These are phyloP conservation scores for Trametes versicolor DNA, from an alignment of 1,284 basidiomycete genomes.

Conservation along the genomic window DNA sequence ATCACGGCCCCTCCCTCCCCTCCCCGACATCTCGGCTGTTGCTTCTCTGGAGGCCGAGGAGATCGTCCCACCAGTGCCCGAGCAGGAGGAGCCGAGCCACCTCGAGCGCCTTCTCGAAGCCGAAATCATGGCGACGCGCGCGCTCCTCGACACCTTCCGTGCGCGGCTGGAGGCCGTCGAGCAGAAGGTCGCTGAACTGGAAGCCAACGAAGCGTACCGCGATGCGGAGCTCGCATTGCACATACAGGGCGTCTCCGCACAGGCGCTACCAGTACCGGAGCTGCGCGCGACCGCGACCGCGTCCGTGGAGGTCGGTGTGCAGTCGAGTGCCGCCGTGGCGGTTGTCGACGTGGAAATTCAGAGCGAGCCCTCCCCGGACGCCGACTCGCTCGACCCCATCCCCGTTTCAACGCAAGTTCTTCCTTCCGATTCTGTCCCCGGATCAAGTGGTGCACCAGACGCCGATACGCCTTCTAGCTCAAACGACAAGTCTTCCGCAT, in stretches of 20 bases:
- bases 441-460: slow-evolving; percentile 2
- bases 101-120: slow-evolving; percentile 33
- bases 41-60: slow-evolving; percentile 1
- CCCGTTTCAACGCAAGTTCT: neutral
- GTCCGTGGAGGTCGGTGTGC: slow-evolving; percentile 28
- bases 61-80: neutral
- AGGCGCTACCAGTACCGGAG: neutral
- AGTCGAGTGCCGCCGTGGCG: slow-evolving; percentile 9
- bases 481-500: slow-evolving; percentile 2
- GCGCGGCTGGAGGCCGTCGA: slow-evolving; percentile 41
- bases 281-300: neutral
- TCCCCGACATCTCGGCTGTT: slow-evolving; percentile 10
- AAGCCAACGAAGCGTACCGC: slow-evolving; percentile 33
- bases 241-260: slow-evolving; percentile 1
- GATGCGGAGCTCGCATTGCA: slow-evolving; percentile 18
- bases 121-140: slow-evolving; percentile 40
- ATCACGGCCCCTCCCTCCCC: slow-evolving; percentile 15
- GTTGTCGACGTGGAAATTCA: slow-evolving; percentile 25
- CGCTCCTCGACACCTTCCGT: slow-evolving; percentile 42
- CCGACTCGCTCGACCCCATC: neutral
- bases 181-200: slow-evolving; percentile 40
- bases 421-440: slow-evolving; percentile 8
- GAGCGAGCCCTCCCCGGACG: slow-evolving; percentile 13
- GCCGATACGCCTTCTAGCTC: slow-evolving; percentile 11
- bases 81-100: slow-evolving; percentile 18